Base-by-base conservation (phyloP, 805 yeast species). In the Monosporozyma unispora region DNA sequence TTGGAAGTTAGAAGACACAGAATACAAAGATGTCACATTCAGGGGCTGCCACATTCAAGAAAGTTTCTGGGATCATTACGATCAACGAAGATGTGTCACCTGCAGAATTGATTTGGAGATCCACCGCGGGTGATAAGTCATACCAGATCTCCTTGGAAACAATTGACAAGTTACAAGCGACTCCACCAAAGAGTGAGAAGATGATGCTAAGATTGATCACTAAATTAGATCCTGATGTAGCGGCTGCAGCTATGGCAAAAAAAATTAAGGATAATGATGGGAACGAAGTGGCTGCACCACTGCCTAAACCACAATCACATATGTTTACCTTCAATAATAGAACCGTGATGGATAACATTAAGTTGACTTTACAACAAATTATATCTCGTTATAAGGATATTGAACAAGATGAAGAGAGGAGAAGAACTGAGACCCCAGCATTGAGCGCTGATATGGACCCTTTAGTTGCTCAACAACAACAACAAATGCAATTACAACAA, bases 321-420 rank as follows among this genome's bases (percentile, higher is more conserved):
- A 66, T 77, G 39, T 79, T 89, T 53, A 73, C 84, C 1, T 87
- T 88, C 66, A 80, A 79, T 49, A 83, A 80, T 59, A 70, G 93
- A 46, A 78, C 79, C 18, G 83, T 85, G 7, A 84, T 89, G 87
- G 87, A 84, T 54, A 77, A 75, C 52, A 80, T 82, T 51, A 87
- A 84, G 59, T 78, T 76, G 33, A 73, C 84, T 0, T 66, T 85
- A 11, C 88, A 84, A 56, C 81, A 81, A 47, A 80, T 81, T 33
- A 79, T 83, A 12, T 82, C 88, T 0, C 70, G 91, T 54, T 79
- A 76, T 60, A 79, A 78, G 57, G 76, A 84, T 6, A 73, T 59
- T 74, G 52, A 62, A 35, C 69, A 70, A 45, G 78, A 77, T 48
- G 69, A 62, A 33, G 64, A 66, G 42, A 59, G 63, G 41, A 58